Base-by-base conservation (phyloP, 2,329 filamentous ascomycete genomes). In the Fusarium lyarnte region DNA sequence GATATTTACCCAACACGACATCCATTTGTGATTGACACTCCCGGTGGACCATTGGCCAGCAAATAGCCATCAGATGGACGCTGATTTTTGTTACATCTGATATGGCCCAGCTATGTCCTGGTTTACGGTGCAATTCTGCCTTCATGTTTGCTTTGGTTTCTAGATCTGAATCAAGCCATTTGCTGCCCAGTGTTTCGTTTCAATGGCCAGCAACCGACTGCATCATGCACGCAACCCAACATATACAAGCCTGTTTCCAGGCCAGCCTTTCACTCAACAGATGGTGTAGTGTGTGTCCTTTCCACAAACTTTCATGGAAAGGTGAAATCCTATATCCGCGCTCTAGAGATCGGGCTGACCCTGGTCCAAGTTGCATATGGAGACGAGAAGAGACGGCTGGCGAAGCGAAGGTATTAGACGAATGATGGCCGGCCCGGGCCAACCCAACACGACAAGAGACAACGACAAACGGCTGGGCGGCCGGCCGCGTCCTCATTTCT, bases 111-210 rank as follows among this genome's bases (percentile, higher is more conserved):
- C 42, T 49, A 35, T 58, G 36, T 51, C 43, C 55, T 65, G 42
- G n/a, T 45, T 45, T 46, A 36, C 36, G 31, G 45, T 64, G 57
- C 43, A 42, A 53, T 54, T 53, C 29, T 54, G 38, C 47, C 42
- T 55, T 51, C 31, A 13, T 72, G 69, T 73, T 66, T 72, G 69
- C 38, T 61, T 55, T 19, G 45, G 33, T 46, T 38, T 39, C 21
- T 51, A 43, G 27, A 42, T 51, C 63, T 54, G 35, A 39, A 54
- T 31, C 59, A 73, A 69, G 69, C 65, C 59, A 59, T 66, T n/a
- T 62, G 38, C 54, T 73, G 59, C 59, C 33, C 43, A 42, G 49
- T 35, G 38, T 54, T 69, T 41, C 58, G 54, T 61, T 69, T 61
- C 59, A 38, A 52, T 49, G 42, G 43, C 45, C 46, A 55, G 58